phyloP scores from a whole-genome alignment of 2,329 filamentous ascomycete species.

The Clonostachys sp. region DNA sequence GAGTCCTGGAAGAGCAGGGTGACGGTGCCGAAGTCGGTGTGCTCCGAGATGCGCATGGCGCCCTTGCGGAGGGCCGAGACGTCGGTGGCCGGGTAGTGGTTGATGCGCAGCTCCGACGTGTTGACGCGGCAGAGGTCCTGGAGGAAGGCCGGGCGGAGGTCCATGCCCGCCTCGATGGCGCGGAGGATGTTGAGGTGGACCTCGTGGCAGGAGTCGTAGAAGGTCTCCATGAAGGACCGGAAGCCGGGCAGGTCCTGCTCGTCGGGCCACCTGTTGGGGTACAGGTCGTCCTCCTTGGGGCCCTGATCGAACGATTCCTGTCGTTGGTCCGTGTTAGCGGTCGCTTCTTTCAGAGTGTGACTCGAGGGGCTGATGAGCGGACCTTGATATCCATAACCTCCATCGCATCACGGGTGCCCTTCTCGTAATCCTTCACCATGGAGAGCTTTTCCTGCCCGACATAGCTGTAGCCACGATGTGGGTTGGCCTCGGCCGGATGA shows the following conservation, averaged over 20 bases:
- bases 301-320: constrained; percentile 1
- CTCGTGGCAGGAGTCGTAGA: constrained; percentile 1
- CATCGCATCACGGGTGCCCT: constrained; percentile 41
- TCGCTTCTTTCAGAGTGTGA: neutral
- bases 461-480: constrained; percentile 20
- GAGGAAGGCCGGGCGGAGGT: neutral
- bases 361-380: neutral
- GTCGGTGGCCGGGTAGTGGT: constrained; percentile 1
- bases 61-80: constrained; percentile 15
- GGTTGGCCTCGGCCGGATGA: constrained; percentile 18
- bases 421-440: constrained; percentile 22
- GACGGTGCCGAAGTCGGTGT: constrained; percentile 24
- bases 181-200: constrained; percentile 1
- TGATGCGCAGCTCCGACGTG: constrained; percentile 1
- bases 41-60: constrained; percentile 19
- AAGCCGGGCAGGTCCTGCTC: neutral
- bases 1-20: constrained; percentile 17
- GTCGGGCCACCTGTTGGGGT: neutral
- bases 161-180: constrained; percentile 1
- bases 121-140: neutral
- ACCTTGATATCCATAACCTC: constrained; percentile 40
- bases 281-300: neutral
- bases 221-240: neutral
- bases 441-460: constrained; percentile 21
- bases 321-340: too few species aligned